These are phyloP conservation scores for Penicillium antarcticum DNA, from an alignment of 495 filamentous ascomycete genomes.

Conservation along the genomic window DNA sequence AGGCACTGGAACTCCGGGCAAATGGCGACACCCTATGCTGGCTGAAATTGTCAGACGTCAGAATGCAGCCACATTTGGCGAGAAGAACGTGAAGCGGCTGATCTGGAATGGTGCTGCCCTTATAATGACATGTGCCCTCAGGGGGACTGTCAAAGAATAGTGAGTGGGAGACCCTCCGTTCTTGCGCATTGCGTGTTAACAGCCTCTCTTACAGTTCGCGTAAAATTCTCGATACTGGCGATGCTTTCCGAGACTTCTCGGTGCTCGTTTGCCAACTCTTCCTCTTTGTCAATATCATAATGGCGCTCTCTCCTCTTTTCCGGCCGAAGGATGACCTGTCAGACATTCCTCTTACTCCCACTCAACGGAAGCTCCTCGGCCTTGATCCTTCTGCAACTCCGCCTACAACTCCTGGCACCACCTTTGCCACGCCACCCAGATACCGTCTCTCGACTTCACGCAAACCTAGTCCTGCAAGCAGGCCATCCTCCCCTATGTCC, in stretches of 20 bases:
- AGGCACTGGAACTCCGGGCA: slow-evolving; percentile 63
- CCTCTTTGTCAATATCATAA: slow-evolving; percentile 61
- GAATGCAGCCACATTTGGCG: slow-evolving; percentile 67
- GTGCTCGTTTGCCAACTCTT: slow-evolving; percentile 53
- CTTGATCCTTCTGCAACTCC: slow-evolving; percentile 63
- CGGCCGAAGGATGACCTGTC: slow-evolving; percentile 68
- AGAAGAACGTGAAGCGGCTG: slow-evolving; percentile 63
- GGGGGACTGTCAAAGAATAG: slow-evolving; percentile 33
- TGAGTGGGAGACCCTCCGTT: slow-evolving; percentile 17
- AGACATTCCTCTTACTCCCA: slow-evolving; percentile 89
- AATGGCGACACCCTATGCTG: slow-evolving; percentile 83
- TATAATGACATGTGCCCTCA: slow-evolving; percentile 40
- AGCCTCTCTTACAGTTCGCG: slow-evolving; percentile 16
- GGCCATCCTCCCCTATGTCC: slow-evolving; percentile 52
- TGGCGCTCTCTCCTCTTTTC: slow-evolving; percentile 66
- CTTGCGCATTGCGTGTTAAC: slow-evolving; percentile 1
- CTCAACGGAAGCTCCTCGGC: slow-evolving; percentile 80
- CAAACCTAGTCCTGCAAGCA: slow-evolving; percentile 47
- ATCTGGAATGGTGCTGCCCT: slow-evolving; percentile 60
- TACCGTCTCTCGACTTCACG: slow-evolving; percentile 76
- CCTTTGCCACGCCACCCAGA: slow-evolving; percentile 80
- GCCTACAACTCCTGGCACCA: slow-evolving; percentile 61
- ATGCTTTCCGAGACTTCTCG: slow-evolving; percentile 32
- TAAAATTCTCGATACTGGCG: slow-evolving; percentile 18
- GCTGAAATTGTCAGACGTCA: slow-evolving; percentile 74